These are phyloP conservation scores for Haematococcus lacustris DNA, from an alignment of 139 green algal species.

Conservation along the genomic window DNA sequence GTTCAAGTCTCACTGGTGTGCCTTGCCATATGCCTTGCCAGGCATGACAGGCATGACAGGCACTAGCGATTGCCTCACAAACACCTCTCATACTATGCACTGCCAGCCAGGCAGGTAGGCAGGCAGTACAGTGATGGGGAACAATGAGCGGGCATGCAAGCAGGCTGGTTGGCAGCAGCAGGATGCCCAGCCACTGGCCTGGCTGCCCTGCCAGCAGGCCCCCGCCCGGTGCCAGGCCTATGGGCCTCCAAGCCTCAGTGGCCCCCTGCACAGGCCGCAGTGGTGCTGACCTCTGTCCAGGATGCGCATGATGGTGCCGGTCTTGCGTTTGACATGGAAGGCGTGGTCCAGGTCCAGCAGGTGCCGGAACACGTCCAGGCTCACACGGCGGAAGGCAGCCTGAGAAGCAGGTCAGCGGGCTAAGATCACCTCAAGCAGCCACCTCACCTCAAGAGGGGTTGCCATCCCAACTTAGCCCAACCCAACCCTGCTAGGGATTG, in stretches of 20 bases:
- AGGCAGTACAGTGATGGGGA: not conserved
- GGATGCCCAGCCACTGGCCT: not conserved
- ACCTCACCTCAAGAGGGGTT: not conserved
- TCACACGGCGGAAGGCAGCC: slow-evolving; percentile 24
- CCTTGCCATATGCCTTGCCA: too few relatives aligned
- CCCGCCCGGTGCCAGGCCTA: not conserved
- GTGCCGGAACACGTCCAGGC: slow-evolving; percentile 70
- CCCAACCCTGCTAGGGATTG: not conserved
- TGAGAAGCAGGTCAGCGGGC: not conserved
- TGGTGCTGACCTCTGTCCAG: slow-evolving; percentile 61
- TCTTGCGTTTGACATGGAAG: slow-evolving; percentile 84
- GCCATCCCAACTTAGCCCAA: not conserved
- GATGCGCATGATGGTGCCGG: slow-evolving; percentile 67
- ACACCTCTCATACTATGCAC: too few relatives aligned
- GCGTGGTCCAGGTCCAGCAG: slow-evolving; percentile 66
- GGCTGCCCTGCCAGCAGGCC: not conserved
- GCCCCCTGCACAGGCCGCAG: not conserved
- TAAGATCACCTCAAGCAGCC: not conserved
- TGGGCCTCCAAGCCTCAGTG: not conserved
- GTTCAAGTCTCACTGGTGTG: not conserved
- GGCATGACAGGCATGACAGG: too few relatives aligned
- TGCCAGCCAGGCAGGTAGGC: too few relatives aligned
- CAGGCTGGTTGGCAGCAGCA: not conserved
- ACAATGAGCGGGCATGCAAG: not conserved
- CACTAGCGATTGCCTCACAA: too few relatives aligned